phyloP scores from a whole-genome alignment of 116 monocot species.

The Cymodocea nodosa region DNA sequence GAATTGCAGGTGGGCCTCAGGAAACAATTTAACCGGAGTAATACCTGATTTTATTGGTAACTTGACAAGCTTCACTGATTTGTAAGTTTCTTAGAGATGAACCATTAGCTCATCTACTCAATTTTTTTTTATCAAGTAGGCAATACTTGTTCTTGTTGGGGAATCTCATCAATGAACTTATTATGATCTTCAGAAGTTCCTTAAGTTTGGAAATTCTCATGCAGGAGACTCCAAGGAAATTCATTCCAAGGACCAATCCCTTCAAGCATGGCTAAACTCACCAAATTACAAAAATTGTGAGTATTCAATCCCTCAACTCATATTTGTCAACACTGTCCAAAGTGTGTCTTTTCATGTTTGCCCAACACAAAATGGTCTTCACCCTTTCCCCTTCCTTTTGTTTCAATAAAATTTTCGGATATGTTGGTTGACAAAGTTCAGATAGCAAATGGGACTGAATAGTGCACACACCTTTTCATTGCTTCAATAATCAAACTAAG shows the following conservation, averaged over 20 bases:
- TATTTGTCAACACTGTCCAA: neutral
- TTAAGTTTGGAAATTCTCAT: constrained; percentile 1
- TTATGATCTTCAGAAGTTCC: neutral
- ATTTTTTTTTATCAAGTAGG: neutral
- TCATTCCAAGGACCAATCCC: constrained; percentile 88
- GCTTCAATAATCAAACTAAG: neutral
- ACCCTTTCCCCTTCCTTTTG: no score
- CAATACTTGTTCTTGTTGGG: neutral
- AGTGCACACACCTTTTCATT: no score
- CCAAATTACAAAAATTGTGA: constrained; percentile 47
- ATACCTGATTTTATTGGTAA: constrained; percentile 65
- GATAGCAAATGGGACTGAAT: no score
- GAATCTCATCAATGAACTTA: neutral
- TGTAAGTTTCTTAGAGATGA: constrained; percentile 31
- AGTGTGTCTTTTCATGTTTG: neutral
- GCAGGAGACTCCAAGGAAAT: constrained; percentile 87
- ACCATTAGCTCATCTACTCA: neutral
- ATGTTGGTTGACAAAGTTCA: no score
- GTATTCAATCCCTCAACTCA: constrained; percentile 5
- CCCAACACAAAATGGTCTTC: no score
- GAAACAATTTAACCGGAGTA: constrained; percentile 65
- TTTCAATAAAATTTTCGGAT: no score
- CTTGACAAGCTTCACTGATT: constrained; percentile 32
- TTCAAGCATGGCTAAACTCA: constrained; percentile 53
- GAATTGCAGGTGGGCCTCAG: constrained; percentile 53